Conservation (phyloP, 169 alveolate species). For the Eimeria acervulina region DNA sequence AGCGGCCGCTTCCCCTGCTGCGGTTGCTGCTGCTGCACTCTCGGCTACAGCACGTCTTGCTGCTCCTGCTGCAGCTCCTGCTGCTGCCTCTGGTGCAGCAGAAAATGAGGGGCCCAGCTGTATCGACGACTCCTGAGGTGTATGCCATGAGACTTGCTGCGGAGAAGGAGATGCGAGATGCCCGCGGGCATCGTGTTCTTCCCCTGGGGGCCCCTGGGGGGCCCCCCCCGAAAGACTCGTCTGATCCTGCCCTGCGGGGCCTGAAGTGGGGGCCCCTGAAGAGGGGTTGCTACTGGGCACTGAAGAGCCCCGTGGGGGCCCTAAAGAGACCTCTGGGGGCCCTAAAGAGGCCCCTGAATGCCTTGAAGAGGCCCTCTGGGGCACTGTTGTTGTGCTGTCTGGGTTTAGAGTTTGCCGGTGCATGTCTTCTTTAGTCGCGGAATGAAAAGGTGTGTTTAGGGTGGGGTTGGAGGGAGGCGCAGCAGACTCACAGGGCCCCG, state of each 20-base stretch:
- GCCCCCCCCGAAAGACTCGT: background rate
- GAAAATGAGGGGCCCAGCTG: background rate
- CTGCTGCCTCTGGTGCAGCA: background rate
- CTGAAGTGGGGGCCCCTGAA: background rate
- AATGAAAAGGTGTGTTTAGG: background rate
- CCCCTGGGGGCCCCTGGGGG: background rate
- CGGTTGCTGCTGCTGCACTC: constrained; percentile 9
- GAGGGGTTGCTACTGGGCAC: background rate
- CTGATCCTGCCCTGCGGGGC: background rate
- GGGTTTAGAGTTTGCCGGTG: background rate
- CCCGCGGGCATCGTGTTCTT: background rate
- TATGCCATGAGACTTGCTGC: background rate
- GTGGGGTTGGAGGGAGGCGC: background rate
- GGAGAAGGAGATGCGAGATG: background rate
- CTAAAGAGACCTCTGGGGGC: background rate
- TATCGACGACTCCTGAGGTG: background rate
- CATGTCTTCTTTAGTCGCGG: background rate
- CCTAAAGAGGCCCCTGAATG: background rate
- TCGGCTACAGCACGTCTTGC: background rate
- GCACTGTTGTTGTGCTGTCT: background rate
- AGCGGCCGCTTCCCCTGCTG: background rate
- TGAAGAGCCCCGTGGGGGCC: background rate
- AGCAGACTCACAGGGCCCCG: background rate
- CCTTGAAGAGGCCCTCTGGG: background rate
- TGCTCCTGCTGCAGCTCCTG: constrained; percentile 12